Evolutionary conservation across 2,329 filamentous ascomycete species (phyloP).

Genomic region (Pseudogymnoascus sp.): DNA sequence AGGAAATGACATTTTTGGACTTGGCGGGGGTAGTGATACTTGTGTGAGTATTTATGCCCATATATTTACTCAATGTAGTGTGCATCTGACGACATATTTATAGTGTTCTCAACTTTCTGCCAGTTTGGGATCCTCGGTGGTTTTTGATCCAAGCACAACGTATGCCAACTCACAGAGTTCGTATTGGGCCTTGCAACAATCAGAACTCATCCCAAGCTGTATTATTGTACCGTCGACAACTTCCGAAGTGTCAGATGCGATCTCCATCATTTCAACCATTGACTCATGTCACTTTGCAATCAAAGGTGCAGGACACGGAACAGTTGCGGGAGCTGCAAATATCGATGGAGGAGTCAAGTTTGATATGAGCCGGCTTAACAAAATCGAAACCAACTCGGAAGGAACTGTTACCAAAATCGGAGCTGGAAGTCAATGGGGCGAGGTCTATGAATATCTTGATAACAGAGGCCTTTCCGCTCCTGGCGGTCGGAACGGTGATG

Average conservation of each 20-base stretch:
- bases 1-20: background rate
- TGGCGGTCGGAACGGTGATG: slow-evolving; percentile 10
- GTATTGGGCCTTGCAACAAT: background rate
- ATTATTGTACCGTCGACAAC: slow-evolving; percentile 4
- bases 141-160: background rate
- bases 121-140: background rate
- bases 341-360: slow-evolving; percentile 12
- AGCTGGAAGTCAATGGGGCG: slow-evolving; percentile 4
- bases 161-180: background rate
- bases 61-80: background rate
- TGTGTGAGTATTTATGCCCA: background rate
- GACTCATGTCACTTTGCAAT: slow-evolving; percentile 10
- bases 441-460: slow-evolving; percentile 10
- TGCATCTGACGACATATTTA: background rate
- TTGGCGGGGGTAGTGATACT: background rate
- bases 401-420: slow-evolving; percentile 5
- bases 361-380: slow-evolving; percentile 10
- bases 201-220: slow-evolving; percentile 6
- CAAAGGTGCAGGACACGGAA: slow-evolving; percentile 5
- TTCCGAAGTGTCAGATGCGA: slow-evolving; percentile 7
- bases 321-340: slow-evolving; percentile 8
- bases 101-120: background rate
- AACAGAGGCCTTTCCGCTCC: slow-evolving; percentile 7
- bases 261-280: slow-evolving; percentile 24
- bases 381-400: background rate